Percentiles rank a stretch among this genome's conserved stretches.
These are phyloP conservation scores for Guillardia theta DNA, from an alignment of 78 protist genomes.

Conservation along the genomic window DNA sequence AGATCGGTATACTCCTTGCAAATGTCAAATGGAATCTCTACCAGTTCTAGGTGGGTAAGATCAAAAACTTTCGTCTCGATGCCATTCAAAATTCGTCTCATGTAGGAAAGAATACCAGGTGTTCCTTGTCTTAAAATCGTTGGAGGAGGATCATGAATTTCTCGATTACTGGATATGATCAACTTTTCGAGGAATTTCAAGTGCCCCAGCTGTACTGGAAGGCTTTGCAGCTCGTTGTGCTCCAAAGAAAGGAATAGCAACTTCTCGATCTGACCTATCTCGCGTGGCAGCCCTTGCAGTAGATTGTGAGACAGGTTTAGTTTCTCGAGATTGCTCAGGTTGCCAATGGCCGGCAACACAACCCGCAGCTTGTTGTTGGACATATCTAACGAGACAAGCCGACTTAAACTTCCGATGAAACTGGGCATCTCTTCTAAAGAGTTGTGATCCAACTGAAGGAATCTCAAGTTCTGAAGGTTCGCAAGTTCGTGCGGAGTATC, in stretches of 20 bases:
- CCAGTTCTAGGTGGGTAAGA: neutral
- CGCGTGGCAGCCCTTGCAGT: neutral
- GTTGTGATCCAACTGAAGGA: neutral
- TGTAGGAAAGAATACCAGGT: neutral
- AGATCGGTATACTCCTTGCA: neutral
- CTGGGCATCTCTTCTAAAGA: neutral
- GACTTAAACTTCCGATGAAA: neutral
- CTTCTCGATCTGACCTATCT: neutral
- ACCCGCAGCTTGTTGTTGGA: neutral
- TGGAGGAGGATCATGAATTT: neutral
- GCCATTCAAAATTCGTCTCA: neutral
- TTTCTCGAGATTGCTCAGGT: neutral
- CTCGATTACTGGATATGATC: neutral
- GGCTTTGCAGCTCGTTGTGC: neutral
- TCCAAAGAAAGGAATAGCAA: neutral
- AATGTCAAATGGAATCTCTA: neutral
- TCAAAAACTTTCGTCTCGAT: neutral
- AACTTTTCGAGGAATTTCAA: neutral
- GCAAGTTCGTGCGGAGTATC: neutral
- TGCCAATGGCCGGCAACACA: slow-evolving; percentile 10
- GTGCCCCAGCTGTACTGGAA: neutral
- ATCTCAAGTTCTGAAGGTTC: neutral
- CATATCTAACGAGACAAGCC: neutral
- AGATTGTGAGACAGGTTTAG: neutral
- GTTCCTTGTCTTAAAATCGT: neutral